These are phyloP conservation scores for Coix lacrymajobi DNA, from an alignment of 176 grass and related monocot species.

Conservation along the genomic window DNA sequence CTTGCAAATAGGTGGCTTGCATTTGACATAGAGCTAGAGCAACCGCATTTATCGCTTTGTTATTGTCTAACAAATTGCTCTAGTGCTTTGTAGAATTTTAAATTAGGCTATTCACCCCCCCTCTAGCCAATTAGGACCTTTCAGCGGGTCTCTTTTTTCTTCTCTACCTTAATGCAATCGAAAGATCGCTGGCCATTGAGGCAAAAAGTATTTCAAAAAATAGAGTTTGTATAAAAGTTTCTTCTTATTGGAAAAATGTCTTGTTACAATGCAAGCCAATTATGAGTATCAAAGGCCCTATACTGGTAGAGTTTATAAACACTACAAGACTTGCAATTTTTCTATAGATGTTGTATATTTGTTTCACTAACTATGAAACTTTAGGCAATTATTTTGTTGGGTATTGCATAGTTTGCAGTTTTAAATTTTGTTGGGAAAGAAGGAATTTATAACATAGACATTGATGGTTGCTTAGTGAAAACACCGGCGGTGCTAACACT, in stretches of 20 bases:
- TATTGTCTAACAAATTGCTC: too few relatives aligned
- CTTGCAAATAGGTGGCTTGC: too few relatives aligned
- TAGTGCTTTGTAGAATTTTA: too few relatives aligned
- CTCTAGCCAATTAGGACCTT: too few relatives aligned
- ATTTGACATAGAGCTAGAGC: too few relatives aligned
- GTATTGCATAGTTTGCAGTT: background rate
- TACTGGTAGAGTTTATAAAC: too few relatives aligned
- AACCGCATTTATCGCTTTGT: too few relatives aligned
- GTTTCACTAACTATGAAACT: background rate
- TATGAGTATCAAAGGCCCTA: too few relatives aligned
- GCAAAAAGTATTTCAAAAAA: background rate
- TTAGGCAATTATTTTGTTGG: background rate
- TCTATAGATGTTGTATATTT: background rate
- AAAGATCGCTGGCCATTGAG: background rate
- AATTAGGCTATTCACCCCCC: too few relatives aligned
- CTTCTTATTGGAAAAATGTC: background rate
- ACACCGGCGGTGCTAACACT: background rate
- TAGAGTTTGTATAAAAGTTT: background rate
- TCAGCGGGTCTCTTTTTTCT: background rate
- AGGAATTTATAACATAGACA: background rate
- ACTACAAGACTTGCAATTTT: too few relatives aligned
- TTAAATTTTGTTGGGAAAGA: background rate
- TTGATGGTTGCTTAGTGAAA: background rate
- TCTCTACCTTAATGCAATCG: background rate
- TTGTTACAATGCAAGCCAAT: too few relatives aligned